Conservation (phyloP, 305 asterid species). For the Solanum aculeatissimum region DNA sequence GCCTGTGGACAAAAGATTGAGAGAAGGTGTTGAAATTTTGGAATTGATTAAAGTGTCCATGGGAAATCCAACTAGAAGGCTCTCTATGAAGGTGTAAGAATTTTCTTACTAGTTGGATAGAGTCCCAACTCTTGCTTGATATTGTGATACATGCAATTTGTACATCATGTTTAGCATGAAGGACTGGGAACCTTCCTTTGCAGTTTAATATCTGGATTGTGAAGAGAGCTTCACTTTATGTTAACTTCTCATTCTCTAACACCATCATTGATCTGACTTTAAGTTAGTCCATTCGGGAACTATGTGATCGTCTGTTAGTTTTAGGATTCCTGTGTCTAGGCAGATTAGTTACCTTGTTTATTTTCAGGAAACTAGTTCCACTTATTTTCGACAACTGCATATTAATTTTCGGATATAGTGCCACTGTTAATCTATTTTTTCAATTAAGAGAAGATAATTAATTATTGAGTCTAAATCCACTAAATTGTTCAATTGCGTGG, state of each 20-base stretch:
- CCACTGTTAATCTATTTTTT: background rate
- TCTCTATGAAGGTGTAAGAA: background rate
- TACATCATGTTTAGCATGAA: background rate
- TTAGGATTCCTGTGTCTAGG: background rate
- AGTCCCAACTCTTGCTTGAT: background rate
- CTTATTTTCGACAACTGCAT: background rate
- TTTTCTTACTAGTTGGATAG: background rate
- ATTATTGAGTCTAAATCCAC: background rate
- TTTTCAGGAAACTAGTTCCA: background rate
- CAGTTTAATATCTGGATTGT: background rate
- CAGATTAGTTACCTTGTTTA: background rate
- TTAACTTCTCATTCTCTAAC: background rate
- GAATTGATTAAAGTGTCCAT: constrained; percentile 28
- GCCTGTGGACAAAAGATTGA: constrained; percentile 52
- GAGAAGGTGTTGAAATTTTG: constrained; percentile 49
- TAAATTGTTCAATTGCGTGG: background rate
- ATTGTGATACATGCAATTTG: background rate
- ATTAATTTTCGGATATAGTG: background rate
- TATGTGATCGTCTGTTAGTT: background rate
- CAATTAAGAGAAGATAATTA: background rate
- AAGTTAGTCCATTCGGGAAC: background rate
- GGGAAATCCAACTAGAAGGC: background rate
- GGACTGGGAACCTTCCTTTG: background rate
- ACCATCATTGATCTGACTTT: background rate
- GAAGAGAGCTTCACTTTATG: background rate